Evolutionary conservation across 306 rosid genomes (phyloP), one percentile per base, ranked within the genome.

Genomic region (Ceratonia siliqua): DNA sequence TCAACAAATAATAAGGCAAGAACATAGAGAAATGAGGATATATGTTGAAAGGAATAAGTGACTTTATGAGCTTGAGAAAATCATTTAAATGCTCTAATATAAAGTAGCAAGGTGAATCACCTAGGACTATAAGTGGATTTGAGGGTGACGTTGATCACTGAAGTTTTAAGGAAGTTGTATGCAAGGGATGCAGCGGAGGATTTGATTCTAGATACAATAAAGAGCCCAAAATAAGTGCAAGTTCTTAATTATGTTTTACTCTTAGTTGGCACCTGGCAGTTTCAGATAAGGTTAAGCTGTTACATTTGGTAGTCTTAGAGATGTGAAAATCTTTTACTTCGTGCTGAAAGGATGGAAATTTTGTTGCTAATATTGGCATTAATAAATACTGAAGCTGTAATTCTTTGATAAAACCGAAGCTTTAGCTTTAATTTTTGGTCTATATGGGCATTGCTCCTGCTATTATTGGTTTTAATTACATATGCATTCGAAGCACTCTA

Each of bases 401-500:
- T 1, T 38, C 11, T n/a, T n/a, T 73, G 42, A 46, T 22, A 48
- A 5, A 22, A 61, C 8, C 12, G 25, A 61, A 32, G 43, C 25
- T 62, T 0, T 11, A 36, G 17, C 67, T 78, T 59, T 36, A 28
- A 38, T 49, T 45, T 68, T 57, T 13, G 22, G 62, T 36, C 39
- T 36, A 59, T 62, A 59, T 24, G 63, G 46, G 13, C 52, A 50
- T 42, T 13, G 28, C 14, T 5, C 36, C 61, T 36, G 27, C 57
- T 50, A 21, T 18, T 17, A 59, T 53, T 27, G 54, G 57, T 38
- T 72, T 48, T 52, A 61, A 32, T 64, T 48, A 50, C 53, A 13
- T 32, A 42, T 12, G 61, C 18, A n/a, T 49, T 13, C 38, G 65
- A 70, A 43, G 46, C 58, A 69, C 50, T 61, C 62, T 66, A 59